Base-by-base conservation (phyloP, 768 basidiomycete genomes). In the Boletus rufocinnamomeus region DNA sequence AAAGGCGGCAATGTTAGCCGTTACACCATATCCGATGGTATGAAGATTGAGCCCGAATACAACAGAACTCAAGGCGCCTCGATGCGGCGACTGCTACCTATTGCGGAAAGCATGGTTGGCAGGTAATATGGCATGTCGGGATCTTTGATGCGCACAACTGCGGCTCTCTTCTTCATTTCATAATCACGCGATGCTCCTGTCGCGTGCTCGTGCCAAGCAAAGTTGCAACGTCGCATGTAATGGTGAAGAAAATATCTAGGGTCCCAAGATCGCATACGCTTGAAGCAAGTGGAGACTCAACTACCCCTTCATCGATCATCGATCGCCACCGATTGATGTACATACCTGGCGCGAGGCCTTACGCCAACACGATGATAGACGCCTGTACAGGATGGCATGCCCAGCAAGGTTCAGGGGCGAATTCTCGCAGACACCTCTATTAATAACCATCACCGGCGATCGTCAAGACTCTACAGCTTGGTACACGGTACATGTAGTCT, bases 1-100 rank as follows among this genome's bases (percentile, higher is more conserved):
- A 82, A 75, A 84, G 82, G 82, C 82, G 81, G 82, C 76, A 82
- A 84, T 82, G 82, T 81, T 84, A 80, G 80, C 82, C 82, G 72
- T 84, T 84, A 83, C 82, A 84, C 82, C 81, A 82, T 83, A 84
- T 74, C 80, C 75, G 75, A 63, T 32, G 16, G 28, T 16, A 0
- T 4, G 16, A 11, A 8, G 2, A 3, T 13, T 16, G 17, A 8
- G 0, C 16, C 4, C 3, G 32, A 5, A 23, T 17, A 17, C 32
- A 50, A 27, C 17, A 27, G 35, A 17, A 34, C 19, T 21, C 40
- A 21, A 41, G 38, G 10, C 40, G 11, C 0, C 10, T 21, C 10
- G 40, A 7, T n/a, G 19, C 19, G 4, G 8, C 38, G 8, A n/a
- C 11, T 9, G 8, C 19, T n/a, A 21, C 11, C 40, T 34, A 41